phyloP scores from a whole-genome alignment of 2,329 filamentous ascomycete species.

The Zymoseptoria ardabiliae region DNA sequence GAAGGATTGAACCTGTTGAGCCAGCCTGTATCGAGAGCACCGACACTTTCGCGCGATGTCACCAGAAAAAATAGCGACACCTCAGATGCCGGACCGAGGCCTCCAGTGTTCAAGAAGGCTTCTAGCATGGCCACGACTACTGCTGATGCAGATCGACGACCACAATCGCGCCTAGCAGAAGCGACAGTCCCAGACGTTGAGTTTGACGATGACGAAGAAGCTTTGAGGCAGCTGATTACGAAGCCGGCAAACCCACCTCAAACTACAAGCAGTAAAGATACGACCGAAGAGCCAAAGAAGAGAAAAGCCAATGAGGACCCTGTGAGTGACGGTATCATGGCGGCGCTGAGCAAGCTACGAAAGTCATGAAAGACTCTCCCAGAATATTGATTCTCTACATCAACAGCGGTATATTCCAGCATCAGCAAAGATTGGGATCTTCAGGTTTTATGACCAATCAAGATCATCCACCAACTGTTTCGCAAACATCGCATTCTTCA shows the following conservation, averaged over 20 bases:
- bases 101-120: neutral
- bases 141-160: constrained; percentile 33
- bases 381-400: neutral
- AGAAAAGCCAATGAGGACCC: constrained; percentile 36
- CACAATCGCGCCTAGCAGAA: constrained; percentile 29
- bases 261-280: neutral
- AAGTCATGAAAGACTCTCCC: constrained; percentile 18
- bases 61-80: constrained; percentile 18
- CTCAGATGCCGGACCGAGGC: constrained; percentile 6
- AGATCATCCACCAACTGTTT: constrained; percentile 20
- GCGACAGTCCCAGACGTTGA: constrained; percentile 14
- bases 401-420: neutral
- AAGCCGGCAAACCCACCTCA: constrained; percentile 6
- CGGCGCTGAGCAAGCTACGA: constrained; percentile 50
- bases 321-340: constrained; percentile 52
- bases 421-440: neutral
- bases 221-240: constrained; percentile 28
- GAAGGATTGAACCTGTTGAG: constrained; percentile 25
- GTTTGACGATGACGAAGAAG: constrained; percentile 40
- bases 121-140: constrained; percentile 14
- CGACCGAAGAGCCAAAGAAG: constrained; percentile 22
- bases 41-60: constrained; percentile 22
- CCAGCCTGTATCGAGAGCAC: constrained; percentile 18
- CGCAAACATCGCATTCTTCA: constrained; percentile 22
- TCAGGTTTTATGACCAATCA: constrained; percentile 15